phyloP scores from a whole-genome alignment of 306 rosid species.

The Casuarina equisetifolia region DNA sequence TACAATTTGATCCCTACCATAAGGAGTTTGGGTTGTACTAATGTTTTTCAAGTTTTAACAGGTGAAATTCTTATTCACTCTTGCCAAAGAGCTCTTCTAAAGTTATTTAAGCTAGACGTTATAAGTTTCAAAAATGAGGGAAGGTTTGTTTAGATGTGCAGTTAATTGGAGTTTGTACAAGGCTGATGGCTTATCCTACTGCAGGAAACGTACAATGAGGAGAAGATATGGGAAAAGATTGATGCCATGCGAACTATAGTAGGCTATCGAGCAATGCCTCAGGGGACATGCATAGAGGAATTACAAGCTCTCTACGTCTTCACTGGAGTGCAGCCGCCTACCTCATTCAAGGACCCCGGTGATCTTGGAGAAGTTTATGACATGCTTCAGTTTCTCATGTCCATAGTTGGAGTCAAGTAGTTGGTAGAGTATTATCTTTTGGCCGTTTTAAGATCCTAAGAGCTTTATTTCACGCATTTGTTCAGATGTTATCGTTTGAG shows the following conservation, averaged over 20 bases:
- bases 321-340: constrained; percentile 71
- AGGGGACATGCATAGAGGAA: constrained; percentile 55
- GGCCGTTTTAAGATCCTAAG: not conserved
- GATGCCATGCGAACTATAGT: constrained; percentile 44
- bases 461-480: not conserved
- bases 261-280: constrained; percentile 51
- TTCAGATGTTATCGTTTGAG: too few relatives aligned
- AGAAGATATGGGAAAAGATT: constrained; percentile 54
- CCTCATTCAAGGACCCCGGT: constrained; percentile 25
- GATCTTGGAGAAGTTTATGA: constrained; percentile 42
- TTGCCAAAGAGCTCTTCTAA: too few relatives aligned
- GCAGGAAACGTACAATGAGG: constrained; percentile 46
- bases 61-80: too few relatives aligned
- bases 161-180: not conserved
- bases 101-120: too few relatives aligned
- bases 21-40: too few relatives aligned
- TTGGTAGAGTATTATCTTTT: not conserved
- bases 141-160: not conserved
- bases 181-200: constrained; percentile 8
- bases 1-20: too few relatives aligned
- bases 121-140: not conserved
- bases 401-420: constrained; percentile 71
- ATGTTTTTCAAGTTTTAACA: too few relatives aligned
- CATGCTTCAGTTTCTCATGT: constrained; percentile 67
- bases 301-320: constrained; percentile 68